Evolutionary conservation across 345 rosid species (phyloP).

Genomic region (Draba incana): DNA sequence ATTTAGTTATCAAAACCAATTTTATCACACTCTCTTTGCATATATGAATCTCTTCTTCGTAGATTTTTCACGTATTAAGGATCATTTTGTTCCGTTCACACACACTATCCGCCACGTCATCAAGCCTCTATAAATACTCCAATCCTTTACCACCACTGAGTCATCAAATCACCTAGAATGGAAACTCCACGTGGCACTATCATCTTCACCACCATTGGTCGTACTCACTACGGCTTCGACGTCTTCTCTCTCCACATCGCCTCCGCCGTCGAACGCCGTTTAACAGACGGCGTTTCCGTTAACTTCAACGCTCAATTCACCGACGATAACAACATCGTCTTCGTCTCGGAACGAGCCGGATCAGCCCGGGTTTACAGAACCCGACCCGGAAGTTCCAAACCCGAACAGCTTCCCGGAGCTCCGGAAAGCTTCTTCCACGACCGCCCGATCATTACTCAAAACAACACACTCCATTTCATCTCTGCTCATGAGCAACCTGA

Average conservation of each 20-base stretch:
- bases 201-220: constrained; percentile 70
- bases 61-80: constrained; percentile 11
- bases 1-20: constrained; percentile 3
- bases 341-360: constrained; percentile 71
- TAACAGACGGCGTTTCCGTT: constrained; percentile 72
- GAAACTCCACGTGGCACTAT: constrained; percentile 62
- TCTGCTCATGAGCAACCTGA: constrained; percentile 79
- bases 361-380: constrained; percentile 51
- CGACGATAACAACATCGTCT: constrained; percentile 46
- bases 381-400: constrained; percentile 43
- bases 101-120: constrained; percentile 1
- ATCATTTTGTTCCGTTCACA: constrained; percentile 37
- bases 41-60: constrained; percentile 13
- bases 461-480: constrained; percentile 60
- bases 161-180: constrained; percentile 42
- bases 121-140: constrained; percentile 18
- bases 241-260: constrained; percentile 55
- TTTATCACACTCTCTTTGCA: constrained; percentile 13
- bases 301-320: constrained; percentile 79
- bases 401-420: constrained; percentile 52
- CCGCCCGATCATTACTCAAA: constrained; percentile 55
- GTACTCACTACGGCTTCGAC: constrained; percentile 76
- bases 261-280: constrained; percentile 45
- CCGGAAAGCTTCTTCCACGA: constrained; percentile 78
- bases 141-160: not conserved